Conservation (phyloP, 495 filamentous ascomycete genomes). For the Trichoderma virens region DNA sequence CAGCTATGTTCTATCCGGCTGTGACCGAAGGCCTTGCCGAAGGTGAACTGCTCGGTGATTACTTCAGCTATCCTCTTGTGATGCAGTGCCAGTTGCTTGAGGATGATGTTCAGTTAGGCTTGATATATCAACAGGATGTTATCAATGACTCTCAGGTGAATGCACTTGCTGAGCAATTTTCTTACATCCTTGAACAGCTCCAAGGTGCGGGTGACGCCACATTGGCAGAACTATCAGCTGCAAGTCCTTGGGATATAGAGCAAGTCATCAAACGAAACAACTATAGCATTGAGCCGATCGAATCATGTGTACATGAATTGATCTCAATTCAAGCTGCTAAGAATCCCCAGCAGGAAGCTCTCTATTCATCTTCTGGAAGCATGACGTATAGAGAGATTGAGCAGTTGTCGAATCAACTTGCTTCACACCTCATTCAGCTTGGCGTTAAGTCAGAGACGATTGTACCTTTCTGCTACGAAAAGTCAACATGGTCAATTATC, state of each 20-base stretch:
- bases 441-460: slow-evolving; percentile 20
- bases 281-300: too few relatives aligned
- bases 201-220: not conserved
- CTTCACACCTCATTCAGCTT: not conserved
- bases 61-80: not conserved
- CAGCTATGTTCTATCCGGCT: not conserved
- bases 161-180: slow-evolving; percentile 17
- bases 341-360: not conserved
- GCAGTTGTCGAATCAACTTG: not conserved
- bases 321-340: not conserved
- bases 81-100: slow-evolving; percentile 6
- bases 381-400: not conserved
- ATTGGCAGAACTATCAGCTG: not conserved
- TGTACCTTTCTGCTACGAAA: slow-evolving; percentile 35
- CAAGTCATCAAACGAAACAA: not conserved
- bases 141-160: slow-evolving; percentile 14
- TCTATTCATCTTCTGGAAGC: not conserved
- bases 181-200: slow-evolving; percentile 11
- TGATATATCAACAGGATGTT: slow-evolving; percentile 14
- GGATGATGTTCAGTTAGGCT: slow-evolving; percentile 9
- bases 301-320: not conserved
- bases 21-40: not conserved
- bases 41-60: not conserved
- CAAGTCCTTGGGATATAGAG: not conserved
- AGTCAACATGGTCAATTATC: slow-evolving; percentile 32